These are phyloP conservation scores for Hibiscus tridactylites DNA, from an alignment of 345 rosid species.

Conservation along the genomic window DNA sequence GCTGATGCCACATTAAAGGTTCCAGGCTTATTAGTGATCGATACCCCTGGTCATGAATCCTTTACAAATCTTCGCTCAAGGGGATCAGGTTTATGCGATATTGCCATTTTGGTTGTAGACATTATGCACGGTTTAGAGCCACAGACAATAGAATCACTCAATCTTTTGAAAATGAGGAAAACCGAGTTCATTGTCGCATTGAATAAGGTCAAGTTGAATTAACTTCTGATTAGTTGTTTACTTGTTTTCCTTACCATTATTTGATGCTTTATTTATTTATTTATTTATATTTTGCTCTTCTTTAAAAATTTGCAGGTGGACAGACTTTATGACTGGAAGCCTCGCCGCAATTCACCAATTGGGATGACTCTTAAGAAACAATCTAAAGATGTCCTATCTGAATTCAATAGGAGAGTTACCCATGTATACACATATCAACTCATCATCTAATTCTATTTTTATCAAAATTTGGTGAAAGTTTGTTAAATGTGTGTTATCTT, in stretches of 20 bases:
- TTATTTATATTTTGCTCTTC: neutral
- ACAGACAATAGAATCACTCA: slow-evolving; percentile 86
- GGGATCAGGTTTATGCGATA: slow-evolving; percentile 91
- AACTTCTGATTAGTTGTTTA: neutral
- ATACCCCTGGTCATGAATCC: slow-evolving; percentile 96
- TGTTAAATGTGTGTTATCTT: neutral
- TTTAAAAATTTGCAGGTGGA: slow-evolving; percentile 51
- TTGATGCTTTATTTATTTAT: neutral
- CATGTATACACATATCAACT: slow-evolving; percentile 26
- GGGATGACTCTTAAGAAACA: slow-evolving; percentile 62
- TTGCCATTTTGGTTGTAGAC: slow-evolving; percentile 96
- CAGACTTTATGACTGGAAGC: slow-evolving; percentile 88
- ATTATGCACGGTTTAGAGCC: slow-evolving; percentile 90
- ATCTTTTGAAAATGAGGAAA: slow-evolving; percentile 76
- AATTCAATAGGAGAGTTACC: slow-evolving; percentile 63
- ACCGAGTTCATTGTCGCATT: slow-evolving; percentile 88
- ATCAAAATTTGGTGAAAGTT: neutral
- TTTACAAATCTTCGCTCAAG: slow-evolving; percentile 83
- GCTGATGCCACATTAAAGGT: slow-evolving; percentile 86
- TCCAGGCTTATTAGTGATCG: slow-evolving; percentile 93
- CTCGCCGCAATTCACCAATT: slow-evolving; percentile 69
- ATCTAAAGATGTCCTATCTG: slow-evolving; percentile 50
- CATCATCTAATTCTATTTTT: neutral
- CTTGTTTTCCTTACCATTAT: slow-evolving; percentile 1
- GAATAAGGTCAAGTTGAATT: slow-evolving; percentile 58